Evolutionary conservation across 371 early-diverging fungal genomes (phyloP).

Genomic region (Choanephora cucurbitarum): DNA sequence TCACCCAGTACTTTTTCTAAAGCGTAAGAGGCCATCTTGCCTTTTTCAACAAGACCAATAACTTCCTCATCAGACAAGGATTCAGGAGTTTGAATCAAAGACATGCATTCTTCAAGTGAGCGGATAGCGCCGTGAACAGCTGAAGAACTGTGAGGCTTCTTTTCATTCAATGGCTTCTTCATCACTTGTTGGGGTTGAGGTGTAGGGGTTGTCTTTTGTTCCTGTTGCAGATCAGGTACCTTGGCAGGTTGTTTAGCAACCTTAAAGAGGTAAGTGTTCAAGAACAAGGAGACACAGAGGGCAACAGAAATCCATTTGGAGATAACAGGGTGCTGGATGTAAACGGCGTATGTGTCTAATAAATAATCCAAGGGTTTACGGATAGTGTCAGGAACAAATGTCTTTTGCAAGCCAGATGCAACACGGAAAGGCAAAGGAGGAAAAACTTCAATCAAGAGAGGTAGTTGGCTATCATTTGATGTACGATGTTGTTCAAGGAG

Average conservation of each 20-base stretch:
- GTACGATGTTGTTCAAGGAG: conserved; percentile 50
- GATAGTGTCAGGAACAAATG: conserved; percentile 39
- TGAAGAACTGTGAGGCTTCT: conserved; percentile 17
- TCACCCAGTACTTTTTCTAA: conserved; percentile 82
- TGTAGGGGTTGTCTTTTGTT: conserved; percentile 14
- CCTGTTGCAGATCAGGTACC: not conserved
- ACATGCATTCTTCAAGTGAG: conserved; percentile 65
- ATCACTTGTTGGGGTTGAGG: conserved; percentile 10
- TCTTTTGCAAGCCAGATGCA: conserved; percentile 11
- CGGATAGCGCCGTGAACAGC: conserved; percentile 41
- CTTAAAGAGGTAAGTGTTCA: conserved; percentile 69
- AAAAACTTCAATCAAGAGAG: conserved; percentile 64
- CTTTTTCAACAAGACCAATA: conserved; percentile 67
- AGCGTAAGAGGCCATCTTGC: conserved; percentile 80
- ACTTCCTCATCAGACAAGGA: conserved; percentile 71
- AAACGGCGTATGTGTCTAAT: conserved; percentile 52
- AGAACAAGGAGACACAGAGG: conserved; percentile 59
- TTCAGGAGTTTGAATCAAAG: conserved; percentile 55
- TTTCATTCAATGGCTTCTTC: not conserved
- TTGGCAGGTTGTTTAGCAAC: conserved; percentile 60
- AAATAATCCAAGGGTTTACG: conserved; percentile 51
- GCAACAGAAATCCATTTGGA: conserved; percentile 61
- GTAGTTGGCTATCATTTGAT: conserved; percentile 42
- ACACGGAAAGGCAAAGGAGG: conserved; percentile 63
- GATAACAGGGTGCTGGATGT: conserved; percentile 66